These are phyloP conservation scores for Penstemon davidsonii DNA, from an alignment of 257 asterid genomes.

Conservation along the genomic window DNA sequence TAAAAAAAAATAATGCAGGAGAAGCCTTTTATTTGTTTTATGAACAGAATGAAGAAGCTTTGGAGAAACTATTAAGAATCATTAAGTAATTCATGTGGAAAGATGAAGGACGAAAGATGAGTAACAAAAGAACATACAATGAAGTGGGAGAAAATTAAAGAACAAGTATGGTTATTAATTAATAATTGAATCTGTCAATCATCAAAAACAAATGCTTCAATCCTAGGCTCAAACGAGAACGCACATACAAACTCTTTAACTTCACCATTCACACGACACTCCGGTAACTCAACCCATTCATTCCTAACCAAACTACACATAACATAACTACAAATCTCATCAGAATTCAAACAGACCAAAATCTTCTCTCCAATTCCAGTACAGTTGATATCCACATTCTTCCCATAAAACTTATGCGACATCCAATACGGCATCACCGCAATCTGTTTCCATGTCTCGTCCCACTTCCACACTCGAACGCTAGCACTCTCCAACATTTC, in stretches of 20 bases:
- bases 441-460: conserved; percentile 63
- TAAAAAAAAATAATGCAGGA: too few species aligned
- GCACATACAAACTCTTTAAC: conserved; percentile 60
- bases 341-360: conserved; percentile 60
- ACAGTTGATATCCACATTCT: conserved; percentile 81
- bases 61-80: too few species aligned
- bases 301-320: conserved; percentile 58
- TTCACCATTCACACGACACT: conserved; percentile 29
- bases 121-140: too few species aligned
- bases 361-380: conserved; percentile 47
- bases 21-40: too few species aligned
- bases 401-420: conserved; percentile 63
- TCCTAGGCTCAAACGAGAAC: conserved; percentile 77
- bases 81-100: too few species aligned
- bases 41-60: too few species aligned
- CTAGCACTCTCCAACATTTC: conserved; percentile 75
- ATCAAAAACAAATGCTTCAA: conserved; percentile 36
- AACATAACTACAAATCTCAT: conserved; percentile 51
- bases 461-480: conserved; percentile 73
- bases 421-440: conserved; percentile 76
- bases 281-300: conserved; percentile 72
- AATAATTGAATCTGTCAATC: too few species aligned
- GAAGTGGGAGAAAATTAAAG: too few species aligned
- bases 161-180: too few species aligned
- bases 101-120: too few species aligned